Conservation (phyloP, 1,284 basidiomycete species). For the Inonotus obliquus region DNA sequence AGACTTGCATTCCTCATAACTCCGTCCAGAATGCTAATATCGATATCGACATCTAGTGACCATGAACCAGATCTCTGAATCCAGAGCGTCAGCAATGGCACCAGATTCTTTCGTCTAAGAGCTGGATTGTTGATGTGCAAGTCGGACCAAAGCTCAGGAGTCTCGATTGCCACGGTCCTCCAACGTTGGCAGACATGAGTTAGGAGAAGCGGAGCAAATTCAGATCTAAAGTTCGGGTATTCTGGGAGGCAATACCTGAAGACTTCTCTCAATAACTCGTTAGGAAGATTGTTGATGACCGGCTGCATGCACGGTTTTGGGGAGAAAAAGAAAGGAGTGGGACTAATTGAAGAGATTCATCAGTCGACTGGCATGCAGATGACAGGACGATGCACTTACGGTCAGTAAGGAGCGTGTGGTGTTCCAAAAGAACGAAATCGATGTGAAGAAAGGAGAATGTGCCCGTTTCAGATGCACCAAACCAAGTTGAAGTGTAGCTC, state of each 20-base stretch:
- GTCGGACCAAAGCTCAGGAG: constrained; percentile 8
- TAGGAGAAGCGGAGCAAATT: constrained; percentile 12
- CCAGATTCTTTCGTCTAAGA: not conserved
- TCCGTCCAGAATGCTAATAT: constrained; percentile 6
- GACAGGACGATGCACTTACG: not conserved
- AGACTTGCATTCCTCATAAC: not conserved
- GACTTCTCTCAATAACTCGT: constrained; percentile 7
- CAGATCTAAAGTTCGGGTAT: constrained; percentile 2
- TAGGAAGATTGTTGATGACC: constrained; percentile 2
- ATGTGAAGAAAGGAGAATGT: not conserved
- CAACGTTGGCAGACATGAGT: constrained; percentile 13
- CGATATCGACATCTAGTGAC: constrained; percentile 1
- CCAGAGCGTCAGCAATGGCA: constrained; percentile 4
- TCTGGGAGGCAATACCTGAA: constrained; percentile 9
- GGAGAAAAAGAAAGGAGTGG: not conserved
- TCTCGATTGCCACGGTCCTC: constrained; percentile 5
- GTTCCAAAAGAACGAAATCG: not conserved
- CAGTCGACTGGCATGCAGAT: not conserved
- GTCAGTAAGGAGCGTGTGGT: constrained; percentile 6
- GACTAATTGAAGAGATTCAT: not conserved
- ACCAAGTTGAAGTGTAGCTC: not conserved
- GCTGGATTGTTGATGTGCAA: constrained; percentile 5
- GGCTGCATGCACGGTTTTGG: constrained; percentile 2
- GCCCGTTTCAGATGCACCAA: not conserved
- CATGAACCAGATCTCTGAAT: constrained; percentile 5